These are phyloP conservation scores for Trametes gibbosa DNA, from an alignment of 768 basidiomycete species.

Conservation along the genomic window DNA sequence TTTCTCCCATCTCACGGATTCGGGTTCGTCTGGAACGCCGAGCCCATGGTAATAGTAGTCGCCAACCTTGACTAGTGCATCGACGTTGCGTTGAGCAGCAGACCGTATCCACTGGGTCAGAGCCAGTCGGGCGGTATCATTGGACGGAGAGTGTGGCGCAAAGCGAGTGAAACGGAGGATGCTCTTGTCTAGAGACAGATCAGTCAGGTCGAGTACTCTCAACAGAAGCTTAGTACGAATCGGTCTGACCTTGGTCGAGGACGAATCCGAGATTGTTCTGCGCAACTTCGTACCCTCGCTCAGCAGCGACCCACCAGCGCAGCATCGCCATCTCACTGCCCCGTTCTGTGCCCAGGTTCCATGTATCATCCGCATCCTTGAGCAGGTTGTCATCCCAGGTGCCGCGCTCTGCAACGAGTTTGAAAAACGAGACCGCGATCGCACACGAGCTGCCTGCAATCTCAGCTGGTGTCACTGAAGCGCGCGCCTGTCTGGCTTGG, in stretches of 20 bases:
- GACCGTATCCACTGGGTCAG: conserved; percentile 94
- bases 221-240: neutral
- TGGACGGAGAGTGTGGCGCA: conserved; percentile 69
- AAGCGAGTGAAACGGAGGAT: conserved; percentile 66
- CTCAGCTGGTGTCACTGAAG: conserved; percentile 41
- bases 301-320: conserved; percentile 94
- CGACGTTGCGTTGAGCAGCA: conserved; percentile 91
- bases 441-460: conserved; percentile 76
- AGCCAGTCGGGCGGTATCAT: conserved; percentile 78
- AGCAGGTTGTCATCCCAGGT: conserved; percentile 82
- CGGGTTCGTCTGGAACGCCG: conserved; percentile 69
- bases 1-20: conserved; percentile 71
- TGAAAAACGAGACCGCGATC: conserved; percentile 90
- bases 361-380: conserved; percentile 73
- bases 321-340: conserved; percentile 84
- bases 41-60: conserved; percentile 95
- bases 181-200: conserved; percentile 57
- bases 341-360: conserved; percentile 66
- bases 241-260: conserved; percentile 77
- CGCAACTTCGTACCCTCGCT: conserved; percentile 86
- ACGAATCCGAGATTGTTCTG: conserved; percentile 95
- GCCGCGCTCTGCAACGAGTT: conserved; percentile 88
- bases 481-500: conserved; percentile 57
- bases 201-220: conserved; percentile 27
- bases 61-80: conserved; percentile 95